Evolutionary conservation across 2,329 filamentous ascomycete genomes (phyloP), one percentile per base, ranked within the genome.

Genomic region (Albophoma yamanashiensis): DNA sequence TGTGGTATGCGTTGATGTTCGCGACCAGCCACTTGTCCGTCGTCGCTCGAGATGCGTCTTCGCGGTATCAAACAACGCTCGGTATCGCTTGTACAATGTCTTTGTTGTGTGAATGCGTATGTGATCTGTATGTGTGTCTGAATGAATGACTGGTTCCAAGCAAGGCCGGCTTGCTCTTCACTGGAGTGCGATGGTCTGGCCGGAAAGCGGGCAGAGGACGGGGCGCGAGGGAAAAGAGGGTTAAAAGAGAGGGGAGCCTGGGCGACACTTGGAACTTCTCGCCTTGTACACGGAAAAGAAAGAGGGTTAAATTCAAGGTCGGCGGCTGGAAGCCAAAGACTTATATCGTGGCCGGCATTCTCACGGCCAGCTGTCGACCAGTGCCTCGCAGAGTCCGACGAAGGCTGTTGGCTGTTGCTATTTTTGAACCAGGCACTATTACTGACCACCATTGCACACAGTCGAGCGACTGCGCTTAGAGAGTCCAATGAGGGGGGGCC

Each of bases 151-250:
- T 75, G 74, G 76, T 75, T 79, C 71, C 69, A 74, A 80, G 80
- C 81, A 84, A 85, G 82, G 75, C 82, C 82, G 70, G 82, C 81
- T 84, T 83, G 81, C 79, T 72, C 73, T 77, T 76, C 70, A 76
- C 73, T 71, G 72, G 66, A 75, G 67, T 5, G 55, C 4, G n/a
- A 65, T 66, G 61, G 68, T 67, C 50, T 38, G 66, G 67, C 63
- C 67, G 66, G 61, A 62, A 60, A 36, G 58, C 59, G 63, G 62
- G 64, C 61, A 60, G 61, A 63, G 70, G 68, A 65, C 65, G 67
- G 67, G 66, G 67, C 67, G 68, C 69, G 71, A 70, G 67, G 68
- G 67, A 62, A 65, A 71, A 71, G 63, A 63, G 74, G 68, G 72
- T 70, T 69, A 69, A 72, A 70, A 71, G 71, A 71, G 73, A 76